phyloP scores from a whole-genome alignment of 225 moss, liverwort and hornwort species.

The Sphagnum contortum region DNA sequence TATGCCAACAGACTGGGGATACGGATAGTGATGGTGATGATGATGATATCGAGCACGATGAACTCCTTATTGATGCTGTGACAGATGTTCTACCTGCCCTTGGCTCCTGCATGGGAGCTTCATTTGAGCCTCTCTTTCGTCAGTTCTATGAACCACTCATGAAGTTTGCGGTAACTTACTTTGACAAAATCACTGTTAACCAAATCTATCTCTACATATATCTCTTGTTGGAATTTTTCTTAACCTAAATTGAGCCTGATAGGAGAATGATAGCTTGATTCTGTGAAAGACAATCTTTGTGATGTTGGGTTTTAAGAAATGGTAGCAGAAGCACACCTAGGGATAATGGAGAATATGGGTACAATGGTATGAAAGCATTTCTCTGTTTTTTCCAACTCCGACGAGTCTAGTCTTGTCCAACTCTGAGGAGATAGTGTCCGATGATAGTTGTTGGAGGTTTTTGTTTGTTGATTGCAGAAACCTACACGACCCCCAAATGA shows the following conservation, averaged over 20 bases:
- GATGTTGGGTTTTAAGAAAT: too few relatives aligned
- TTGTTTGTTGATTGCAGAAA: conserved; percentile 32
- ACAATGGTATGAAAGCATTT: too few relatives aligned
- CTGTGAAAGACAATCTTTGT: too few relatives aligned
- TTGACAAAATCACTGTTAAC: not conserved
- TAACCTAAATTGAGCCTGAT: too few relatives aligned
- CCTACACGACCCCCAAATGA: conserved; percentile 76
- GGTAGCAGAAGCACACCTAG: too few relatives aligned
- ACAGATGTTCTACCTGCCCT: conserved; percentile 88
- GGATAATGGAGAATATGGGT: too few relatives aligned
- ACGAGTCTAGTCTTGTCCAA: too few relatives aligned
- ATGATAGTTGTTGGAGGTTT: too few relatives aligned
- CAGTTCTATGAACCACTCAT: conserved; percentile 87
- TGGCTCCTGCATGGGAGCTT: conserved; percentile 83
- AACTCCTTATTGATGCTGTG: conserved; percentile 88
- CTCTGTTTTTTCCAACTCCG: not conserved
- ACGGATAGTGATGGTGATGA: conserved; percentile 92
- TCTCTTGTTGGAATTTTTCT: not conserved
- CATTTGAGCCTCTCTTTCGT: conserved; percentile 83
- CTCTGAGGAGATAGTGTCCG: too few relatives aligned
- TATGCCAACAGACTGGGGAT: conserved; percentile 91
- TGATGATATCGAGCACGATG: conserved; percentile 90
- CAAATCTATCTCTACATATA: not conserved
- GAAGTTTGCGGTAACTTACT: conserved; percentile 73
- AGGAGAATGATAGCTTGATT: too few relatives aligned